Percentiles rank a stretch among this genome's conserved stretches.
These are phyloP conservation scores for Hansfordia pulvinata DNA, from an alignment of 2,329 filamentous ascomycete genomes.

Conservation along the genomic window DNA sequence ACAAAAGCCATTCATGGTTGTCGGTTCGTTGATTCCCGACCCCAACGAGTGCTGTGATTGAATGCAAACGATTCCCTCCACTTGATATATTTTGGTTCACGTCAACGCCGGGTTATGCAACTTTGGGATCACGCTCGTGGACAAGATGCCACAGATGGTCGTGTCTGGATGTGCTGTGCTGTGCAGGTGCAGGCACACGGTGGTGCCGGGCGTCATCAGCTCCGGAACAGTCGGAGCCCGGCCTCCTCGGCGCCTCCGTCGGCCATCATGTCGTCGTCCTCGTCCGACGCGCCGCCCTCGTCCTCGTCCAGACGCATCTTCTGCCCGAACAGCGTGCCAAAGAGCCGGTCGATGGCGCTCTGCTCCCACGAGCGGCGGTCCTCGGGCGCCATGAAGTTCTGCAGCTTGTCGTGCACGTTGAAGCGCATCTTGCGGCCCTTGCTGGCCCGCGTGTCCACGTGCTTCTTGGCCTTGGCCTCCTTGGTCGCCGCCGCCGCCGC, in stretches of 20 bases:
- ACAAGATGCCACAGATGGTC: no score
- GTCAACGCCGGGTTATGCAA: no score
- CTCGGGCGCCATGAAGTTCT: constrained; percentile 95
- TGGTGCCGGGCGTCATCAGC: constrained; percentile 7
- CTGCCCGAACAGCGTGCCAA: constrained; percentile 61
- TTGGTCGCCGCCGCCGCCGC: constrained; percentile 55
- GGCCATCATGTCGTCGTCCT: constrained; percentile 25
- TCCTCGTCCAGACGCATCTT: constrained; percentile 52
- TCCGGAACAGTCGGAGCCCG: constrained; percentile 36
- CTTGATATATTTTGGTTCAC: no score
- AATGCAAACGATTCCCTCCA: no score
- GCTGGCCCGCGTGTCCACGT: constrained; percentile 85
- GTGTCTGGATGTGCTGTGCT: no score
- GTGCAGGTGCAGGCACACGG: constrained; percentile 7
- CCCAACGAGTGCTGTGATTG: no score
- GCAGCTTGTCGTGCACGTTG: constrained; percentile 90
- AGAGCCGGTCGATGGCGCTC: constrained; percentile 64
- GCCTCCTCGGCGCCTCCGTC: constrained; percentile 36
- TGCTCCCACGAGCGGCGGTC: constrained; percentile 71
- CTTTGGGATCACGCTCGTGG: no score
- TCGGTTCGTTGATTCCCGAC: no score
- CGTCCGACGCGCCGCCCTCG: constrained; percentile 27
- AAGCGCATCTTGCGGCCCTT: constrained; percentile 92
- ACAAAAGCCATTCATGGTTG: no score
- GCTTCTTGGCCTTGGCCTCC: constrained; percentile 68